Base-by-base conservation (phyloP, 1,139 yeast genomes). In the Trichomonascaceae sp. region DNA sequence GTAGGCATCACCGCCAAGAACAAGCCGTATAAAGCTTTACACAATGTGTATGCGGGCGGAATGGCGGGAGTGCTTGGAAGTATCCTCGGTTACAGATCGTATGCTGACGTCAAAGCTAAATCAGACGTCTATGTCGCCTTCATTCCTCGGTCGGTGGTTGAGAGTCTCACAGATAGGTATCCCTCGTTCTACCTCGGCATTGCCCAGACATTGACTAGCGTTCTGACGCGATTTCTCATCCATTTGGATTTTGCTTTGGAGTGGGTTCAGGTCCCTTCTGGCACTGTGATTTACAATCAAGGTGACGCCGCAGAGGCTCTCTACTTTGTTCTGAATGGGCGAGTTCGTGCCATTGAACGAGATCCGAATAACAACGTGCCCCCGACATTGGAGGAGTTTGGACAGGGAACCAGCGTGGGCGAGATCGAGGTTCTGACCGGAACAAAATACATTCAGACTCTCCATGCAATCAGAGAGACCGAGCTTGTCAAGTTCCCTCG, bases 351-450 rank as follows among this genome's bases (percentile, higher is more conserved):
- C 3, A 62, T 78, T 2, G 59, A 59, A 4, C 56, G 56, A 28
- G 45, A 43, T 16, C 37, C 39, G 8, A 44, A 44, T n/a, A 59
- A 57, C 3, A 53, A 48, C 6, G 45, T 46, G 5, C 38, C 53
- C n/a, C 52, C 54, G 13, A 66, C 75, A 1, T 46, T 77, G 14
- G 82, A 81, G 2, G 98, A 89, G 50, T 76, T 75, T 50, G 95
- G 96, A 1, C 94, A 85, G 52, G 97, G 97, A 3, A 92, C 82
- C 46, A 80, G 94, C 34, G 71, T 89, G 41, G 98, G 98, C 3
- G 98, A 89, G 56, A 77, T 89, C 11, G 98, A 89, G 52, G 96
- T 89, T 2, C 64, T 89, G 41, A 85, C 97, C 0, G 89, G 92
- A 6, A 72, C 80, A 3, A 65, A 74, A 43, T 70, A 96, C 50